Conservation (phyloP, 768 basidiomycete genomes). For the Ephemerocybe angulata region DNA sequence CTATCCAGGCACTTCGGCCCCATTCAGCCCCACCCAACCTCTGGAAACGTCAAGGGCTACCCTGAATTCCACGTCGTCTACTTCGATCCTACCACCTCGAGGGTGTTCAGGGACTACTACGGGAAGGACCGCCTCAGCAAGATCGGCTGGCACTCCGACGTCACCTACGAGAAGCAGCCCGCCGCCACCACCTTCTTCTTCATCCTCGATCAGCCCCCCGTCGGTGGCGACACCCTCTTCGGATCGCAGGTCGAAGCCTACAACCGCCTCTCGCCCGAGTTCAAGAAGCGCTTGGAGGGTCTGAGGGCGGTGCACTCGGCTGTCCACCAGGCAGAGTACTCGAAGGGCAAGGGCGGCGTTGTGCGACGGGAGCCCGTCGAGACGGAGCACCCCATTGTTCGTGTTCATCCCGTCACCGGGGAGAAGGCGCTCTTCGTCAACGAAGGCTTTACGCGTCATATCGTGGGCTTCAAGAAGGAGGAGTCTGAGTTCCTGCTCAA, state of each 20-base stretch:
- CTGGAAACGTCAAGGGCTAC: conserved; percentile 46
- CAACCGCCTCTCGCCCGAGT: conserved; percentile 52
- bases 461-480: conserved; percentile 51
- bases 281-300: conserved; percentile 54
- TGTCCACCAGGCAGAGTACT: conserved; percentile 46
- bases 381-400: conserved; percentile 49
- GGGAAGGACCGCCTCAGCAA: conserved; percentile 37
- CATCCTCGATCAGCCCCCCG: conserved; percentile 45
- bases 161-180: conserved; percentile 53
- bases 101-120: conserved; percentile 37
- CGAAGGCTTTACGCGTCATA: conserved; percentile 47
- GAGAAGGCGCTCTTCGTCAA: conserved; percentile 59
- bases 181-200: conserved; percentile 58
- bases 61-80: conserved; percentile 58
- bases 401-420: conserved; percentile 56
- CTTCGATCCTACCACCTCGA: conserved; percentile 35
- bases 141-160: conserved; percentile 37
- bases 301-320: conserved; percentile 54
- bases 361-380: conserved; percentile 51
- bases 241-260: conserved; percentile 55
- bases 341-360: conserved; percentile 40
- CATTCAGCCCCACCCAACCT: conserved; percentile 43
- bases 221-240: conserved; percentile 54
- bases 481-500: conserved; percentile 52
- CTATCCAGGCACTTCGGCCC: conserved; percentile 36